Evolutionary conservation across 257 asterid genomes (phyloP).

Genomic region (Solanum bukasovii): DNA sequence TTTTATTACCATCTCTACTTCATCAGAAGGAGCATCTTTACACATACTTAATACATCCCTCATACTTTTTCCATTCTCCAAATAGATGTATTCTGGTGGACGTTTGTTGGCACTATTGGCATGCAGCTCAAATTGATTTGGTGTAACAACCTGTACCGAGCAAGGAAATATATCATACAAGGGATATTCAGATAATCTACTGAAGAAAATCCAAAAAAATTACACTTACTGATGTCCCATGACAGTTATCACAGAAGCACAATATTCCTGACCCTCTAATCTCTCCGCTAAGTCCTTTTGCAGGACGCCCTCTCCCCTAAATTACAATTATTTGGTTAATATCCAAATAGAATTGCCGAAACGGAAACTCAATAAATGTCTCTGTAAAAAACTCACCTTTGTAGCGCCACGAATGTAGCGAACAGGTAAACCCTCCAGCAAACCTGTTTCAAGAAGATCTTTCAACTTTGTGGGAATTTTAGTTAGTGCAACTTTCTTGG

Average conservation of each 20-base stretch:
- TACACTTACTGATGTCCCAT: constrained; percentile 43
- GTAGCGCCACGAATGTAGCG: constrained; percentile 46
- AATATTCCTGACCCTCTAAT: constrained; percentile 60
- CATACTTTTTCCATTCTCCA: constrained; percentile 67
- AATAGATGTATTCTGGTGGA: constrained; percentile 65
- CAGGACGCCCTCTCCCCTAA: constrained; percentile 36
- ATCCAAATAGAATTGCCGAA: not conserved
- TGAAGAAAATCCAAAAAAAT: not conserved
- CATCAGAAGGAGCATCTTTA: constrained; percentile 37
- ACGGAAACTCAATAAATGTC: not conserved
- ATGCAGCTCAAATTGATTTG: constrained; percentile 73
- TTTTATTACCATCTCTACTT: constrained; percentile 43
- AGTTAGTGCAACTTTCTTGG: constrained; percentile 47
- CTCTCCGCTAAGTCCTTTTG: constrained; percentile 49
- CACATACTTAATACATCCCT: constrained; percentile 67
- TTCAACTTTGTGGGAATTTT: constrained; percentile 48
- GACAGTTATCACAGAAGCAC: constrained; percentile 68
- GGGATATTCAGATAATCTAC: not conserved
- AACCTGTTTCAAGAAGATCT: constrained; percentile 81
- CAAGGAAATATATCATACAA: not conserved
- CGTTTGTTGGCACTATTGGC: constrained; percentile 71
- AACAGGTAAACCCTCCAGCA: constrained; percentile 70
- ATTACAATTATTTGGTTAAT: constrained; percentile 9
- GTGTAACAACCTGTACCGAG: constrained; percentile 54
- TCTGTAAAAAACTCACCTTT: constrained; percentile 33